Conservation (phyloP, 164 flowering plant genomes). For the Akebia trifoliata region DNA sequence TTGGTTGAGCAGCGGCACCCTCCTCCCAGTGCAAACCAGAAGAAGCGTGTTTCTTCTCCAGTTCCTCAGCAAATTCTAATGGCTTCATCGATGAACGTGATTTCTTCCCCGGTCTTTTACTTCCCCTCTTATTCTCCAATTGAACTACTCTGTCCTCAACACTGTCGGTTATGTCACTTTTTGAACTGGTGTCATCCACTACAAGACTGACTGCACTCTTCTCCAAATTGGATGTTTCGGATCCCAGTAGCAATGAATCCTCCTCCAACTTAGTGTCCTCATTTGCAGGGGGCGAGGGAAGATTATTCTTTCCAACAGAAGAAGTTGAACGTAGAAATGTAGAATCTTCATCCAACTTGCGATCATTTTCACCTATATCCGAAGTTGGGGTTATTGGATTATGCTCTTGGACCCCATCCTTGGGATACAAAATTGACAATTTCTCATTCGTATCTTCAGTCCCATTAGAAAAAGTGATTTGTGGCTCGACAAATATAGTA, state of each 20-base stretch:
- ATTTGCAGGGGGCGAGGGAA: slow-evolving; percentile 6
- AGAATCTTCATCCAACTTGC: slow-evolving; percentile 9
- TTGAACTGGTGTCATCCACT: slow-evolving; percentile 26
- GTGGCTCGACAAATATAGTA: not conserved
- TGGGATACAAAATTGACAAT: slow-evolving; percentile 1
- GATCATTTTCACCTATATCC: slow-evolving; percentile 1
- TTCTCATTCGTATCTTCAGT: slow-evolving; percentile 1
- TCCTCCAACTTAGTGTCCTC: slow-evolving; percentile 15
- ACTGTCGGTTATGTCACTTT: slow-evolving; percentile 41
- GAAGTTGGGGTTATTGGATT: not conserved
- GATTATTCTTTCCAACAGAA: slow-evolving; percentile 3
- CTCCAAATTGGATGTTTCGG: slow-evolving; percentile 15
- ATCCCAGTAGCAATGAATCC: not conserved
- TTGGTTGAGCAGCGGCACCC: slow-evolving; percentile 97
- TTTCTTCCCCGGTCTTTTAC: slow-evolving; percentile 39
- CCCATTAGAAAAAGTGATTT: not conserved
- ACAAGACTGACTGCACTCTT: slow-evolving; percentile 17
- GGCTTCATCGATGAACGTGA: slow-evolving; percentile 41
- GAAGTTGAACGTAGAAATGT: not conserved
- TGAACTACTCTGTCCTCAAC: slow-evolving; percentile 48
- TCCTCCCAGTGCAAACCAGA: slow-evolving; percentile 87
- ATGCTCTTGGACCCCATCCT: slow-evolving; percentile 1
- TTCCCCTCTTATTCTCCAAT: slow-evolving; percentile 38
- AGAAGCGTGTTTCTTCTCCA: slow-evolving; percentile 81
- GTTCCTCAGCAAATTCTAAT: slow-evolving; percentile 82